Evolutionary conservation across 352 stramenopile species (phyloP), one percentile per base, ranked within the genome.

Genomic region (Phytopythium mirpurense): DNA sequence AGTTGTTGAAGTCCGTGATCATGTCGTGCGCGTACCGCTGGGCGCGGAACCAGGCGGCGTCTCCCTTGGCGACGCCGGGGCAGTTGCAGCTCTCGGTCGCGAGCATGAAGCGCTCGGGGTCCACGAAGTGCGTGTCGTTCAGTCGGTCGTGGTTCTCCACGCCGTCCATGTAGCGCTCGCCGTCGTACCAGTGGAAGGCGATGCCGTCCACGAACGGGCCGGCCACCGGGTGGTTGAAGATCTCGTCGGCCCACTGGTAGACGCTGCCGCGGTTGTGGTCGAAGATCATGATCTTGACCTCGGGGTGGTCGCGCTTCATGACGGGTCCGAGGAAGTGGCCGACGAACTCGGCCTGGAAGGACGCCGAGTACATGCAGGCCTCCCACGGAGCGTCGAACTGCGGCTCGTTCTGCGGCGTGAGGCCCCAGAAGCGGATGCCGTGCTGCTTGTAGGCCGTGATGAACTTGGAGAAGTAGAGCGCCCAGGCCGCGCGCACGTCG

Each of bases 381-480:
- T 95, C 82, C 83, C 86, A 96, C 5, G 77, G 69, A 4, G 70
- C 81, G 1, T 58, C 63, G 56, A 80, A 84, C 57, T 96, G 72
- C 7, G 90, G 86, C 54, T 98, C 90, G 60, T 97, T 97, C 61
- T 97, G 90, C 6, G 88, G 79, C 15, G 88, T 92, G 34, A 97
- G 60, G 4, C 83, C 88, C 88, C 88, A 97, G 50, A 97, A 91
- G 12, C 65, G 16, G 18, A 97, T 77, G 7, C 78, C 83, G 26
- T 89, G 67, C 7, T 77, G 58, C 59, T 94, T 91, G 73, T 98
- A 98, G 19, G 87, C 90, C 24, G 68, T 71, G 48, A 97, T 93
- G 51, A 96, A 98, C 60, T 92, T 93, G 55, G 85, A 93, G 65
- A 97, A 96, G 66, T 97, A 97, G 10, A 90, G 57, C 2, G 90